Evolutionary conservation across 768 basidiomycete genomes (phyloP), one percentile per base, ranked within the genome.

Genomic region (Coprinopsis sp.): DNA sequence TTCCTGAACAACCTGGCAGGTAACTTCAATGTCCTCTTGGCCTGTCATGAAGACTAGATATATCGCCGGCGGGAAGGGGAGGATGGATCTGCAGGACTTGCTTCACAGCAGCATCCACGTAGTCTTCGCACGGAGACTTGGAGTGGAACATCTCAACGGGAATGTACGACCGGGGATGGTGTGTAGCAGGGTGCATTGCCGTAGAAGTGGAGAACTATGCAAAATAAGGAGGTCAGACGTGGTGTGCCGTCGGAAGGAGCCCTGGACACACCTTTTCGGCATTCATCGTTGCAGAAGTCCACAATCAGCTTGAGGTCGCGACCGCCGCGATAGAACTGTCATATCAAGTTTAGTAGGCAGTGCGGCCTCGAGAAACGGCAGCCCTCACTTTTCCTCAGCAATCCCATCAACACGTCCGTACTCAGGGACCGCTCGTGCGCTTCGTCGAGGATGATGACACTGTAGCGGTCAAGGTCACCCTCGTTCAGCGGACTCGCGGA

Each of bases 11-110:
- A 98, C 95, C 58, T 91, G 87, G 61, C 96, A 99, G 10, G 93
- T 98, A 24, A 91, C 78, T 66, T 98, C 95, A 50, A 99, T 99
- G 63, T 99, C 95, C 67, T 98, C 96, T 68, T 98, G 96, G 29
- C 96, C 96, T 22, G 96, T 99, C 95, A 98, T 98, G 66, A 99
- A 99, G 21, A 98, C 92, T 33, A 99, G 73, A 42, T n/a, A 98
- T 89, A 67, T 99, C 96, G 12, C 96, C 96, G 0, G 82, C 81
- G 18, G 95, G 92, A 14, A 87, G 77, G 2, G 95, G 92, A 31
- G 98, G 73, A 62, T 99, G 95, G 34, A 99, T 98, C 59, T 95
- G 91, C 23, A 98, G 76, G 13, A 98, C 89, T 66, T 99, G 95
- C 70, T 98, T 99, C 56, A 99, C 96, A 1, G 96, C 87, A 51